phyloP scores from a whole-genome alignment of 306 rosid genomes.

The Sphenostylis stenocarpa region DNA sequence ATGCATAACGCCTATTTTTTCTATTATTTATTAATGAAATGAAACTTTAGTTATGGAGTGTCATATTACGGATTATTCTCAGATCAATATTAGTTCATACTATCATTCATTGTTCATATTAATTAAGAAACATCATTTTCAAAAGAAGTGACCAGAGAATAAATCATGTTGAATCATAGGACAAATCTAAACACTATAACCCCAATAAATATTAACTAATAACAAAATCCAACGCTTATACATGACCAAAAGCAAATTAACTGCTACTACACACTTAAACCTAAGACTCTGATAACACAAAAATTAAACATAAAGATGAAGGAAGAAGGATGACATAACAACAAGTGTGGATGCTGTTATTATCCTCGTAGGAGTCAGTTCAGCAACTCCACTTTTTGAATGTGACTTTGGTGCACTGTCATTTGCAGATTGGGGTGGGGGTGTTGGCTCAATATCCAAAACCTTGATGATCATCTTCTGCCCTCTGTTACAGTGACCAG shows the following conservation, averaged over 20 bases:
- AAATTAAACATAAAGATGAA: slow-evolving; percentile 34
- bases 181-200: background rate
- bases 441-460: slow-evolving; percentile 41
- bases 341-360: slow-evolving; percentile 21
- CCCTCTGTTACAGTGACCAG: slow-evolving; percentile 75
- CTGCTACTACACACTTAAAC: background rate
- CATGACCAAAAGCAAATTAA: background rate
- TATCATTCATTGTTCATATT: background rate
- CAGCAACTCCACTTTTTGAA: slow-evolving; percentile 24
- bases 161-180: background rate
- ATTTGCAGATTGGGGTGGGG: slow-evolving; percentile 39
- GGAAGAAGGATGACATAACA: slow-evolving; percentile 3
- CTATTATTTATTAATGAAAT: too few species aligned
- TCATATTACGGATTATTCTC: background rate
- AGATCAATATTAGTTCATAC: background rate
- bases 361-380: background rate
- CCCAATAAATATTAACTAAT: background rate
- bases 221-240: background rate
- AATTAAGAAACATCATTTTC: background rate
- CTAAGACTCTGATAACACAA: background rate
- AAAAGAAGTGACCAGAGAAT: background rate
- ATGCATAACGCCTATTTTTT: too few species aligned
- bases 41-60: too few species aligned
- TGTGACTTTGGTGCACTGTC: slow-evolving; percentile 15
- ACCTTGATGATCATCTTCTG: slow-evolving; percentile 76